phyloP scores from a whole-genome alignment of 306 rosid species.

The Lathyrus oleraceus region DNA sequence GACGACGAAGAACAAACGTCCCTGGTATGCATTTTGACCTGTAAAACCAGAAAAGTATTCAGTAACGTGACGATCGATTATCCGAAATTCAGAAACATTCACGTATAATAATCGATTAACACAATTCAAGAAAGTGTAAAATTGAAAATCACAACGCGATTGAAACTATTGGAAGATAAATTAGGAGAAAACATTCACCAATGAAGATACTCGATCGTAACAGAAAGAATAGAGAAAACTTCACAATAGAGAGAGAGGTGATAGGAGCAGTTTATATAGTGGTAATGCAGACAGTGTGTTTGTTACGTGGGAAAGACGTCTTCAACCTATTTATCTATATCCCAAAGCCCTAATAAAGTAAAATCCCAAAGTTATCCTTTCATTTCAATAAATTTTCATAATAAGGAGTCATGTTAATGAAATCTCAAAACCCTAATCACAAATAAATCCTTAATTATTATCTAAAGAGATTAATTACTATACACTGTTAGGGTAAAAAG shows the following conservation, averaged over 20 bases:
- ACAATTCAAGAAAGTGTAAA: conserved; percentile 27
- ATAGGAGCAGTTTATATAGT: conserved; percentile 34
- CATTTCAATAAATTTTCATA: too few relatives aligned
- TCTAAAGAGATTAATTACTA: too few relatives aligned
- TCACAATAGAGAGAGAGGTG: conserved; percentile 31
- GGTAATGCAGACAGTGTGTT: conserved; percentile 13
- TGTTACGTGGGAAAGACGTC: conserved; percentile 43
- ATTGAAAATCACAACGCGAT: too few relatives aligned
- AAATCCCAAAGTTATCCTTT: conserved; percentile 19
- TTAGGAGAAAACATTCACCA: not conserved
- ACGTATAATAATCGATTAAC: not conserved
- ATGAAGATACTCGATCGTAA: not conserved
- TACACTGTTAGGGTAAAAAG: too few relatives aligned
- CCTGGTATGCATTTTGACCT: conserved; percentile 49
- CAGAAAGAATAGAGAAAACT: conserved; percentile 26
- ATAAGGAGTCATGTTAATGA: too few relatives aligned
- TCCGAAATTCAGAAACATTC: not conserved
- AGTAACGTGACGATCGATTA: not conserved
- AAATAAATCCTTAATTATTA: too few relatives aligned
- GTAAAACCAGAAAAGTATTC: conserved; percentile 9
- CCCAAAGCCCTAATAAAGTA: conserved; percentile 10
- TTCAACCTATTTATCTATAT: conserved; percentile 18
- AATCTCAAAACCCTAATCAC: too few relatives aligned
- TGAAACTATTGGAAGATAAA: not conserved
- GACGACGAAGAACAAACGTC: conserved; percentile 46